Conservation (phyloP, 768 basidiomycete species). For the Guyanaporus albipodus region DNA sequence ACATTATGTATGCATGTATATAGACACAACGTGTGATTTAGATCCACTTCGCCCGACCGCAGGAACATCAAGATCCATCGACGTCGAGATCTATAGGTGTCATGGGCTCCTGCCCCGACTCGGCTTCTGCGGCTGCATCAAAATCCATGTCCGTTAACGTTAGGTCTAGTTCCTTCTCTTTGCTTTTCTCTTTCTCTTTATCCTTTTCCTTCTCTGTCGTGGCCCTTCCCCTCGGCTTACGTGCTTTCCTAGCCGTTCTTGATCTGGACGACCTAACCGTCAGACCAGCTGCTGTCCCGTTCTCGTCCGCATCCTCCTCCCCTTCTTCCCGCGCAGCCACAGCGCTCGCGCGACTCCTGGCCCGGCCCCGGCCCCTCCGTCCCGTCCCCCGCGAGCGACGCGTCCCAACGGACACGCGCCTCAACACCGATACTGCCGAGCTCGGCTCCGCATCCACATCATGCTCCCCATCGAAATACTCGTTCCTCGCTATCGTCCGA, state of each 20-base stretch:
- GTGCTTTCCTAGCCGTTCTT: conserved; percentile 28
- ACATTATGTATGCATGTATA: neutral
- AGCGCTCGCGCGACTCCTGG: conserved; percentile 32
- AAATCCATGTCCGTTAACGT: conserved; percentile 32
- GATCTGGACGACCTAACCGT: conserved; percentile 31
- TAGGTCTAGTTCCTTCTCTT: conserved; percentile 26
- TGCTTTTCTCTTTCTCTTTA: conserved; percentile 16
- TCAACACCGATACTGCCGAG: neutral
- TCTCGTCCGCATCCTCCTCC: conserved; percentile 39
- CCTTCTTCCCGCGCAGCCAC: conserved; percentile 28
- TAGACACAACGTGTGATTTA: neutral
- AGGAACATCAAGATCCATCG: conserved; percentile 33
- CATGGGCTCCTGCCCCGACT: conserved; percentile 33
- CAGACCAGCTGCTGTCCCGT: conserved; percentile 19
- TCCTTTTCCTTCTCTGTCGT: conserved; percentile 28
- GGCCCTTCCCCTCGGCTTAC: conserved; percentile 21
- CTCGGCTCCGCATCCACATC: conserved; percentile 55
- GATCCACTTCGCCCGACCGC: too few species aligned
- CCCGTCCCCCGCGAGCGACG: conserved; percentile 24
- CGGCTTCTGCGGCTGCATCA: conserved; percentile 25
- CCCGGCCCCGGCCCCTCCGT: conserved; percentile 31
- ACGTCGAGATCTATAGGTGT: conserved; percentile 38
- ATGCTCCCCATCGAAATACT: conserved; percentile 70
- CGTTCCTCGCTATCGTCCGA: conserved; percentile 53
- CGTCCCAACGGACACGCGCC: neutral